Conservation (phyloP, 2,329 filamentous ascomycete species). For the Blastomyces emzantsi region DNA sequence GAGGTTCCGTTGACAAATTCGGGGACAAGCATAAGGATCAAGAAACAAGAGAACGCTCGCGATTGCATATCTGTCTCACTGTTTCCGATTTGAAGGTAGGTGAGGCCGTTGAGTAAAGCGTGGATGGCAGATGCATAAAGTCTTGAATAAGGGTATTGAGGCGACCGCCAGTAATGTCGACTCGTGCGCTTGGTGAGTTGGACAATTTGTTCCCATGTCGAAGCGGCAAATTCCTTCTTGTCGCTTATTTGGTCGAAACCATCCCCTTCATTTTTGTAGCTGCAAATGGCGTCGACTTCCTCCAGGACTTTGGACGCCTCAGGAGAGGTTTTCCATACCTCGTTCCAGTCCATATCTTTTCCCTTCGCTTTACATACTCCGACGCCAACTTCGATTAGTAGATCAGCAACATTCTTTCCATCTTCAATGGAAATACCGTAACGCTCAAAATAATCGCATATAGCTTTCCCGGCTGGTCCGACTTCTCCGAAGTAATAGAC, state of each 20-base stretch:
- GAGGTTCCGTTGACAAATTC: slow-evolving; percentile 62
- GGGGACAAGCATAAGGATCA: slow-evolving; percentile 54
- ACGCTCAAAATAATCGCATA: slow-evolving; percentile 55
- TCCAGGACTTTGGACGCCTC: slow-evolving; percentile 49
- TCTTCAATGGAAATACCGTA: slow-evolving; percentile 53
- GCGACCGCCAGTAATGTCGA: slow-evolving; percentile 61
- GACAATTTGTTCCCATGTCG: slow-evolving; percentile 50
- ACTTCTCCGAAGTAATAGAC: slow-evolving; percentile 61
- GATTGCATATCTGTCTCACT: slow-evolving; percentile 58
- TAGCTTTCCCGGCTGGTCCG: slow-evolving; percentile 51
- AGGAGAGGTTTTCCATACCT: slow-evolving; percentile 56
- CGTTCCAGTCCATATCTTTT: slow-evolving; percentile 54
- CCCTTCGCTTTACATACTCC: slow-evolving; percentile 43
- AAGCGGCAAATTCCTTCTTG: slow-evolving; percentile 49
- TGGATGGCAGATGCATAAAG: slow-evolving; percentile 58
- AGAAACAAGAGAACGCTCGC: slow-evolving; percentile 58
- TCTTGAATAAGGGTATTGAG: slow-evolving; percentile 64
- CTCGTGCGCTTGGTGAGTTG: slow-evolving; percentile 61
- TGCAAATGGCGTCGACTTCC: slow-evolving; percentile 53
- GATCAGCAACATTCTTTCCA: slow-evolving; percentile 52
- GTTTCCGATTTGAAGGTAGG: slow-evolving; percentile 59
- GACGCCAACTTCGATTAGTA: slow-evolving; percentile 52
- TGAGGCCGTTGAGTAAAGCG: slow-evolving; percentile 65
- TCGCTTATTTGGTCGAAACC: slow-evolving; percentile 18
- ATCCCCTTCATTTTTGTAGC: slow-evolving; percentile 39